Evolutionary conservation across 108 stramenopile species (phyloP).

Genomic region (Nitzschia sp.): DNA sequence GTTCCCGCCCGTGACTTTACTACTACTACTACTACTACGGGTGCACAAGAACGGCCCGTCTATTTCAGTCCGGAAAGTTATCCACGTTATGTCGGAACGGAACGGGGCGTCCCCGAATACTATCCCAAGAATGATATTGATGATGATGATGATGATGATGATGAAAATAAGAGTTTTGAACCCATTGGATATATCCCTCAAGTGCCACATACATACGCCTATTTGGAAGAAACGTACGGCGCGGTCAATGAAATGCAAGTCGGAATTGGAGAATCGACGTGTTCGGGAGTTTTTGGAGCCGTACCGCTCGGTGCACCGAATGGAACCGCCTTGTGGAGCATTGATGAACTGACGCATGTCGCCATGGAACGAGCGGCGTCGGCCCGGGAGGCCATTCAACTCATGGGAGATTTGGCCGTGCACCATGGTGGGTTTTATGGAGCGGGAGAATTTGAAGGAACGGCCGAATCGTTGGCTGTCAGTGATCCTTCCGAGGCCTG

Average conservation of each 20-base stretch:
- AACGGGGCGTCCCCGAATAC: constrained; percentile 49
- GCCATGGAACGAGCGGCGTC: constrained; percentile 77
- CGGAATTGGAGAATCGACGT: constrained; percentile 83
- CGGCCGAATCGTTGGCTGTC: constrained; percentile 71
- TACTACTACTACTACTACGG: not conserved
- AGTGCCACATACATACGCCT: constrained; percentile 71
- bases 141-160: constrained; percentile 26
- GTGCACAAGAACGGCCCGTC: constrained; percentile 45
- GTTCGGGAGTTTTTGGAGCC: constrained; percentile 54
- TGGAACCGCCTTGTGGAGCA: constrained; percentile 78
- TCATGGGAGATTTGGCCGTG: constrained; percentile 81
- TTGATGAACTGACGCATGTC: constrained; percentile 68
- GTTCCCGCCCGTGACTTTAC: constrained; percentile 65
- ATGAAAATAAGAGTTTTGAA: constrained; percentile 14
- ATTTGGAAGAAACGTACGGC: constrained; percentile 81
- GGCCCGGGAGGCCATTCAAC: constrained; percentile 68
- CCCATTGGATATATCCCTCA: constrained; percentile 71
- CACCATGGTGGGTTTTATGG: constrained; percentile 88
- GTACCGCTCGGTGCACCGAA: constrained; percentile 35
- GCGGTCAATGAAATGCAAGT: constrained; percentile 81
- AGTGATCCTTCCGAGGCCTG: constrained; percentile 70
- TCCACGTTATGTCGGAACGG: constrained; percentile 75
- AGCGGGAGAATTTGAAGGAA: constrained; percentile 64
- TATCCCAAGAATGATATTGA: constrained; percentile 34
- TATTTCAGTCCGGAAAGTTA: constrained; percentile 66